Percentiles rank a stretch among this genome's conserved stretches.
phyloP scores from a whole-genome alignment of 2,329 filamentous ascomycete genomes.

The Aspergillus caelatus region DNA sequence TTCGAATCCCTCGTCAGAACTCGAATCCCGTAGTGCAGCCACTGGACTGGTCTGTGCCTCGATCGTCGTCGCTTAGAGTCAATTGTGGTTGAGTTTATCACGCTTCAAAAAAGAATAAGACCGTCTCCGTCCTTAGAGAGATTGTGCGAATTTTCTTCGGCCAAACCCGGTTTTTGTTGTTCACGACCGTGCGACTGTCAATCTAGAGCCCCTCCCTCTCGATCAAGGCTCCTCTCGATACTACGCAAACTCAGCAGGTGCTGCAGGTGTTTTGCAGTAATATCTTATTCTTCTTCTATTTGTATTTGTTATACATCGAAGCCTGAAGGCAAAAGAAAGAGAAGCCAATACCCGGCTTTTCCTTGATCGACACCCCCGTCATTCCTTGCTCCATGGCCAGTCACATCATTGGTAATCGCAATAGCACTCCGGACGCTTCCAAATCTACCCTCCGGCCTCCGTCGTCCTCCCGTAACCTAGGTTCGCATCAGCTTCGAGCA shows the following conservation, averaged over 20 bases:
- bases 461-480: slow-evolving; percentile 76
- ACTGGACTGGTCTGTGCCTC: slow-evolving; percentile 50
- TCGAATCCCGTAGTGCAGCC: slow-evolving; percentile 44
- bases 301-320: slow-evolving; percentile 38
- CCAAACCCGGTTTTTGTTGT: background rate
- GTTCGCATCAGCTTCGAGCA: slow-evolving; percentile 83
- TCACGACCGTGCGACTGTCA: slow-evolving; percentile 12
- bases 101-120: slow-evolving; percentile 18
- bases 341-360: slow-evolving; percentile 10
- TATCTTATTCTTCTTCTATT: slow-evolving; percentile 37
- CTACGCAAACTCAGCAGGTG: slow-evolving; percentile 67
- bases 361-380: slow-evolving; percentile 12
- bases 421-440: slow-evolving; percentile 92
- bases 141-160: slow-evolving; percentile 20
- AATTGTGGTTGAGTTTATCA: slow-evolving; percentile 30
- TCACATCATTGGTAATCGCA: slow-evolving; percentile 78
- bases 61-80: slow-evolving; percentile 34
- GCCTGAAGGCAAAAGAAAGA: slow-evolving; percentile 18
- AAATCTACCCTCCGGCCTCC: slow-evolving; percentile 81
- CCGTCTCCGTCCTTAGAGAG: slow-evolving; percentile 24
- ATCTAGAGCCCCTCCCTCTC: slow-evolving; percentile 12
- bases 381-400: slow-evolving; percentile 56
- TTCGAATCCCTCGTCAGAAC: slow-evolving; percentile 28
- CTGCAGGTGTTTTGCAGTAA: slow-evolving; percentile 69
- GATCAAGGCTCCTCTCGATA: slow-evolving; percentile 17